phyloP scores from a whole-genome alignment of 345 rosid genomes.

The Acer yangbiense region DNA sequence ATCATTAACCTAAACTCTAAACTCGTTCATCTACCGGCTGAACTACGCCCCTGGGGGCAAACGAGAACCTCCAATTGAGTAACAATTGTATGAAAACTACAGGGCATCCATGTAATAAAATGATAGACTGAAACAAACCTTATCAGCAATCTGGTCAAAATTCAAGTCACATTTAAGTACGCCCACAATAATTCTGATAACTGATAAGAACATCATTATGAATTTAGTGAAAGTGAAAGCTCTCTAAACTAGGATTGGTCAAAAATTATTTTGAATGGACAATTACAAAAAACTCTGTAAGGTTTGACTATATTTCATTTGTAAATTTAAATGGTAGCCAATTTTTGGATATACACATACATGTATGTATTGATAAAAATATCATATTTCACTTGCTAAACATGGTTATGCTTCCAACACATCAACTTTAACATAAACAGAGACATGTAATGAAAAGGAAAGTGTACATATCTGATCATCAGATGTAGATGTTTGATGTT shows the following conservation, averaged over 20 bases:
- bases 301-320: background rate
- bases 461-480: background rate
- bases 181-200: background rate
- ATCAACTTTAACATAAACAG: background rate
- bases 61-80: too few relatives aligned
- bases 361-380: background rate
- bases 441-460: conserved; percentile 7
- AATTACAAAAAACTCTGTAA: background rate
- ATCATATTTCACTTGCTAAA: background rate
- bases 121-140: background rate
- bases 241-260: background rate
- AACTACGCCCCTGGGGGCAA: too few relatives aligned
- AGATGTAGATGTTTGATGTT: background rate
- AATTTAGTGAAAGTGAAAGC: background rate
- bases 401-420: background rate
- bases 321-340: background rate
- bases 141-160: background rate
- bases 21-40: too few relatives aligned
- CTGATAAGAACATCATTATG: background rate
- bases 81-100: background rate
- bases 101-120: background rate
- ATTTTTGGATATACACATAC: too few relatives aligned
- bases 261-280: background rate
- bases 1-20: too few relatives aligned
- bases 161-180: background rate